Conservation (phyloP, 768 basidiomycete genomes). For the Sistotremastrum suecicum region DNA sequence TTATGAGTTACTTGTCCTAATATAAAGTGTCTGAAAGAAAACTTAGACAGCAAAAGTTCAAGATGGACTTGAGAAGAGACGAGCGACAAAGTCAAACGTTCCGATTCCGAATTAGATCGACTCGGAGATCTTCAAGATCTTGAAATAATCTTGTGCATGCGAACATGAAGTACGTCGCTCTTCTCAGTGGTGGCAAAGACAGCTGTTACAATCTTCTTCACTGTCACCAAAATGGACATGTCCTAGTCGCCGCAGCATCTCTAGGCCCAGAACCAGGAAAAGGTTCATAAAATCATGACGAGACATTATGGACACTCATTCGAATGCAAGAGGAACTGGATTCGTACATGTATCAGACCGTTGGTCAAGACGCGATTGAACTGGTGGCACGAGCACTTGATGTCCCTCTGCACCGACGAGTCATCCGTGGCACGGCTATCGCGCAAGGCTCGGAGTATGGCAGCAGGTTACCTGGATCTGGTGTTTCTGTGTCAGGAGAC, state of each 20-base stretch:
- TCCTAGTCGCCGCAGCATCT: constrained; percentile 79
- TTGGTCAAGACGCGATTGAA: constrained; percentile 88
- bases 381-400: constrained; percentile 74
- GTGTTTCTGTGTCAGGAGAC: constrained; percentile 56
- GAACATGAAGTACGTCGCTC: constrained; percentile 79
- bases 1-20: too few species aligned
- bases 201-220: constrained; percentile 92
- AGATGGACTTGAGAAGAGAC: too few species aligned
- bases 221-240: constrained; percentile 73
- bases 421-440: constrained; percentile 71
- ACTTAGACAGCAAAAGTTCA: too few species aligned
- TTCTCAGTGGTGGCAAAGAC: constrained; percentile 97
- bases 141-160: background rate
- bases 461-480: constrained; percentile 29
- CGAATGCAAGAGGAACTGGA: constrained; percentile 79
- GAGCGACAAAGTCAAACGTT: too few species aligned
- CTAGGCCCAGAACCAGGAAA: constrained; percentile 72
- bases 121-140: too few species aligned
- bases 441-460: constrained; percentile 84
- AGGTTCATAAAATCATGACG: constrained; percentile 36
- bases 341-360: constrained; percentile 98
- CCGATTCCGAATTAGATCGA: too few species aligned
- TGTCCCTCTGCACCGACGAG: constrained; percentile 69
- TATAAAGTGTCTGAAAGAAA: too few species aligned
- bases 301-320: constrained; percentile 8